Conservation (phyloP, 2,329 filamentous ascomycete genomes). For the Hypoxylon sp. region DNA sequence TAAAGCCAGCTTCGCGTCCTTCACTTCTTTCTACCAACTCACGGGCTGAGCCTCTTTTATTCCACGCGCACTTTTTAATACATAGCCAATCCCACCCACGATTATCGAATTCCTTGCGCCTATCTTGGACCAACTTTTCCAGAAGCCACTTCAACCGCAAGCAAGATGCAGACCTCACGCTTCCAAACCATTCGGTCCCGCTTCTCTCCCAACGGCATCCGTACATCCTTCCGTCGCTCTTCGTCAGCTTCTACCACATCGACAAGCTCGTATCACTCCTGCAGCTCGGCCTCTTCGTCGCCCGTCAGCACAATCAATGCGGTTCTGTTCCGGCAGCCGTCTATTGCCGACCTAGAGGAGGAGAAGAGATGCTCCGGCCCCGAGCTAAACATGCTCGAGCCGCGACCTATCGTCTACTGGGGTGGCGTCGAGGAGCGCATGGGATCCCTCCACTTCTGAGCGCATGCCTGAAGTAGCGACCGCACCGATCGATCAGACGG, state of each 20-base stretch:
- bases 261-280: slow-evolving; percentile 57
- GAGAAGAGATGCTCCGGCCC: slow-evolving; percentile 65
- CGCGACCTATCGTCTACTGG: slow-evolving; percentile 72
- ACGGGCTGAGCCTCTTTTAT: slow-evolving; percentile 51
- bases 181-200: slow-evolving; percentile 64
- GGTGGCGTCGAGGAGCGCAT: slow-evolving; percentile 72
- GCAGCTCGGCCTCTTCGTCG: slow-evolving; percentile 59
- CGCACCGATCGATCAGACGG: slow-evolving; percentile 1
- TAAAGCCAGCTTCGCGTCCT: slow-evolving; percentile 43
- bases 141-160: slow-evolving; percentile 18
- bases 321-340: slow-evolving; percentile 69
- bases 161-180: slow-evolving; percentile 61
- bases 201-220: slow-evolving; percentile 62
- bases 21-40: slow-evolving; percentile 48
- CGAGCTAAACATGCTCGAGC: slow-evolving; percentile 69
- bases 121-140: slow-evolving; percentile 3
- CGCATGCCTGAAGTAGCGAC: background rate
- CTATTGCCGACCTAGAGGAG: slow-evolving; percentile 67
- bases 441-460: slow-evolving; percentile 56
- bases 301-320: slow-evolving; percentile 66
- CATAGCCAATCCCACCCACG: slow-evolving; percentile 12
- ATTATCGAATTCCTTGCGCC: slow-evolving; percentile 11
- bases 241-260: slow-evolving; percentile 59
- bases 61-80: slow-evolving; percentile 33
- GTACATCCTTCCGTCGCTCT: slow-evolving; percentile 65